Evolutionary conservation across 805 yeast genomes (phyloP), one percentile per base, ranked within the genome.

Genomic region (Clavispora santaluciae): DNA sequence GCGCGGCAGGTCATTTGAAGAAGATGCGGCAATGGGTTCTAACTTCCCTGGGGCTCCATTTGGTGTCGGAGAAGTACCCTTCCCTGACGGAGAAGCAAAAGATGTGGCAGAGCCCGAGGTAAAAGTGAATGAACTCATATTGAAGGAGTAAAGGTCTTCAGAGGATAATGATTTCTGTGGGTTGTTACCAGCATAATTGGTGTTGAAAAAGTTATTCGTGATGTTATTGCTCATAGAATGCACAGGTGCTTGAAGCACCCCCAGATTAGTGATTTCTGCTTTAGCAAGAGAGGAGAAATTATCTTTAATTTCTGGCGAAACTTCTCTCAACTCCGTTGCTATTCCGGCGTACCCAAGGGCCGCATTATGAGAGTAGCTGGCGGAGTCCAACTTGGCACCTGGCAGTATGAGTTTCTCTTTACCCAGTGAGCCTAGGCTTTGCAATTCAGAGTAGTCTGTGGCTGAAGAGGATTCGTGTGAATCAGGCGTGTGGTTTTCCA

Each of bases 141-240:
- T 64, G 50, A 64, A 63, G 1, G 65, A 53, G 40, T 55, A 61
- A 39, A 47, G 63, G 28, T 65, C 70, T 16, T 61, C 65, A 56
- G 37, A 25, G 22, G 26, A 29, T 6, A 30, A 28, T 20, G 38
- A 31, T 15, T 16, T 28, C 20, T 28, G 31, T 12, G 30, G 23
- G 25, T 28, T 33, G 33, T 31, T 41, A 40, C 42, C 46, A 12
- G 55, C 44, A 44, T 56, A 59, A 44, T 56, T 58, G 3, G 61
- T 54, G 43, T 59, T 59, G 54, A 65, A 64, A 44, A 51, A 65
- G 40, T 55, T 58, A 44, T 60, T 64, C 33, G 71, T 64, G 33
- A 64, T 64, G 44, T 63, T 64, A 43, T 64, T 64, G 45, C 63
- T 51, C 7, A 45, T 24, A 13, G 48, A 49, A 40, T 64, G 42